Base-by-base conservation (phyloP, 139 green algal genomes). In the Picochlorum sp. region DNA sequence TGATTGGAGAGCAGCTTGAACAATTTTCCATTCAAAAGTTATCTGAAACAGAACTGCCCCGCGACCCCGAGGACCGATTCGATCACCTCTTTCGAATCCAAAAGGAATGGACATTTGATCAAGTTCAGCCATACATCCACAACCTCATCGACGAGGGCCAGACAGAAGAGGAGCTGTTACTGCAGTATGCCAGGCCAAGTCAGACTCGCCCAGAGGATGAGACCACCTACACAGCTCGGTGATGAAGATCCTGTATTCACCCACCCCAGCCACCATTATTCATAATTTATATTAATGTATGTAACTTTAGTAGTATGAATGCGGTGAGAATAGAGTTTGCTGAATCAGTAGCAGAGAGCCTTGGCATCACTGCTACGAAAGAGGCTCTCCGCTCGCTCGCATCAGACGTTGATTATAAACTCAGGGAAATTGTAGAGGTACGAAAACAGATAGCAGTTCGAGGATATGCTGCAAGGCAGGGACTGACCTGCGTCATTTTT, bases 371-470 rank as follows among this genome's bases (percentile, higher is more conserved):
- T 5, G 49, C 90, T 13, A 80, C 65, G 1, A 67, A 78, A 37
- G 83, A 88, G 6, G 85, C 85, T 24, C 77, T 78, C 0, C 73
- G 78, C 54, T 71, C 72, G 15, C 69, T 95, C 4, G 76, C 82
- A 14, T 85, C 88, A 21, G 85, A 97, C 55, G 87, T 96, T 14
- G 91, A 97, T 49, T 94, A 94, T 62, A 70, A 88, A 0, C 41
- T 96, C 62, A 79, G 91, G 4, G 89, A 96, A 60, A 76, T 97
- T 26, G 83, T 96, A 20, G 90, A 97, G 84, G 83, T 88, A 49
- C 28, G 34, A 57, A 23, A 59, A 28, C 57, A 49, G 58, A 57
- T 65, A 16, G 15, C 1, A 65, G 21, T 52, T 18, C 57, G 4
- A 58, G 58, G 13, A 58, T 5, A 5, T 26, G 18, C 10, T 58